Conservation (phyloP, 495 filamentous ascomycete species). For the Collariella sp. region DNA sequence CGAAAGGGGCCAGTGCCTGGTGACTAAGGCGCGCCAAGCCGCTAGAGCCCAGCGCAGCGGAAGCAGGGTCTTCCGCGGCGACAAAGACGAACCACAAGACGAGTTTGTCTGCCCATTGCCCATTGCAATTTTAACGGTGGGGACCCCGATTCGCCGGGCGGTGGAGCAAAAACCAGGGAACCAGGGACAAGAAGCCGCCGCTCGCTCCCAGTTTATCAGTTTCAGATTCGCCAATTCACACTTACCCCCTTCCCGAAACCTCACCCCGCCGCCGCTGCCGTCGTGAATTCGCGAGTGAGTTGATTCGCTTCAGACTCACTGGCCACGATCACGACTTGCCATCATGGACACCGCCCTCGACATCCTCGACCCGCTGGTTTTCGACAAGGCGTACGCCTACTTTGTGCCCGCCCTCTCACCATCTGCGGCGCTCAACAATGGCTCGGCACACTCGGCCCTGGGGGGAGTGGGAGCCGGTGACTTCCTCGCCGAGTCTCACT, state of each 20-base stretch:
- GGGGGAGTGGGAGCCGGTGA: neutral
- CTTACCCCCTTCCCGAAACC: neutral
- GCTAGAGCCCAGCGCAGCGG: neutral
- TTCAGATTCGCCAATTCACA: too few species aligned
- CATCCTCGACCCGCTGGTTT: slow-evolving; percentile 16
- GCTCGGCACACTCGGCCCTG: neutral
- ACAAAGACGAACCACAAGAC: slow-evolving; percentile 2
- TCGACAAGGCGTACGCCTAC: slow-evolving; percentile 18
- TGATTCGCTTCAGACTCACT: neutral
- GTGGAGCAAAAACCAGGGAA: neutral
- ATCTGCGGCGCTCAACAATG: neutral
- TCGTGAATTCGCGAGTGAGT: neutral
- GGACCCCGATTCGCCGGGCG: neutral
- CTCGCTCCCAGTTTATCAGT: too few species aligned
- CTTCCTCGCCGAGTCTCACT: neutral
- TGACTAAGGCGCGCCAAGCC: neutral
- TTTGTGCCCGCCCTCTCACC: slow-evolving; percentile 8
- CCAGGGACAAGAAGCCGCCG: neutral
- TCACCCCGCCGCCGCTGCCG: neutral
- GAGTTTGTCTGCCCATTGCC: neutral
- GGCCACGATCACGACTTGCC: neutral
- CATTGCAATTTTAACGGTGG: neutral
- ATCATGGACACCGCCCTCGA: slow-evolving; percentile 17
- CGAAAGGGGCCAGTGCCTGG: neutral
- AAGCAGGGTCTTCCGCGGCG: neutral